Evolutionary conservation across 164 flowering plant genomes (phyloP), one percentile per base, ranked within the genome.

Genomic region (Litsea cubeba): DNA sequence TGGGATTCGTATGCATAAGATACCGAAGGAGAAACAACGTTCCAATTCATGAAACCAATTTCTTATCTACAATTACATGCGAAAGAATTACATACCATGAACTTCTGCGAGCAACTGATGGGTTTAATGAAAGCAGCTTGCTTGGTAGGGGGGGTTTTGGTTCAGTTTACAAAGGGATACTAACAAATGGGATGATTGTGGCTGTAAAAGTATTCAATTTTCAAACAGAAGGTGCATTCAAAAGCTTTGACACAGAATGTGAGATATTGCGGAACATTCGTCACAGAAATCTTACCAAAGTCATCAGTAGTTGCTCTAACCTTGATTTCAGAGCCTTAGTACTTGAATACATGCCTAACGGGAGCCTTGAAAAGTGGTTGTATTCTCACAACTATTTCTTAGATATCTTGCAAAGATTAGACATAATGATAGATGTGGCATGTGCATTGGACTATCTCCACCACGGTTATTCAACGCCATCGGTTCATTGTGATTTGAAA

Each of bases 361-460:
- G 62, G n/a, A 57, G 62, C n/a, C 62, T 57, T 15, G 62, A 57
- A n/a, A 57, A 57, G 62, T 57, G 62, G 62, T 57, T 57, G 62
- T n/a, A 57, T 30, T 30, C 32, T 3, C 5, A 30, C 32, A 30
- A 30, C 32, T 30, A 30, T 30, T 30, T 30, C 32, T 30, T 30
- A 30, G 32, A 30, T 30, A 30, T 30, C 32, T 30, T 30, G 32
- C 32, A 30, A 30, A 78, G 85, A 69, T 17, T 83, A 32, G 68
- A 73, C n/a, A 75, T 83, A 24, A 77, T 78, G 50, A 77, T 81
- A 6, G 83, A 80, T 76, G 81, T 82, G 7, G 81, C 85, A 66
- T 76, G 15, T 32, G 81, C 79, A 8, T 20, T 83, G 65, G 81
- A 76, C 10, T 83, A 83, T 72, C 81, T 83, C 12, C 85, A 83